Base-by-base conservation (phyloP, 169 alveolate genomes). In the Cryptosporidium sp. region DNA sequence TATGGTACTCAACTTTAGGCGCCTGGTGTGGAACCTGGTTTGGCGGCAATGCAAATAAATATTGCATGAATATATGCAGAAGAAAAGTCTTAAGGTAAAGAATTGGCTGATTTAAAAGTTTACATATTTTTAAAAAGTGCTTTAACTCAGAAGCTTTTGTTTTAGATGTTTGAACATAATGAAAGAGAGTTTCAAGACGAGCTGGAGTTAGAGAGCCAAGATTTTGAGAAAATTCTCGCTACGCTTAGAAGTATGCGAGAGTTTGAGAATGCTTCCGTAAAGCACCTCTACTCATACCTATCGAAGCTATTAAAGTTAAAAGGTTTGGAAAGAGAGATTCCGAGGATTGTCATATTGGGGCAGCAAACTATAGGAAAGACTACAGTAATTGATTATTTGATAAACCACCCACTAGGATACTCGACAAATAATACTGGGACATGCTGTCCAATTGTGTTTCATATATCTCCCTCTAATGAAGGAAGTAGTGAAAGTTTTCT, bases 311-410 rank as follows among this genome's bases (percentile, higher is more conserved):
- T 95, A 92, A 94, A 93, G 70, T 93, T 94, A 59, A 96, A 95
- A 31, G 95, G 95, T 8, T 93, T 95, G 3, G 96, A 91, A 43
- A 97, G 95, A 14, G 98, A 95, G 67, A 93, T 95, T n/a, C 98
- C 98, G 8, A 73, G 98, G 41, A 91, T 95, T 21, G 98, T 95
- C 18, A 97, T 95, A 37, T 95, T 95, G 62, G 98, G 98, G 9
- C 98, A 95, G 65, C 98, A 95, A 91, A 93, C 96, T 45, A 95
- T 95, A 98, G 98, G 98, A 29, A 95, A 95, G 70, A 95, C 98
- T 10, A 95, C 98, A 1, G 94, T 95, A 14, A 91, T 94, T 50
- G 98, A 95, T 84, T 95, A 91, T 75, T 94, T 95, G 68, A 95
- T 95, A 96, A 98, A 98, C 12, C 97, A 97, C 26, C 98, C 98